Evolutionary conservation across 345 rosid species (phyloP).

Genomic region (Eutrema yunnanense): DNA sequence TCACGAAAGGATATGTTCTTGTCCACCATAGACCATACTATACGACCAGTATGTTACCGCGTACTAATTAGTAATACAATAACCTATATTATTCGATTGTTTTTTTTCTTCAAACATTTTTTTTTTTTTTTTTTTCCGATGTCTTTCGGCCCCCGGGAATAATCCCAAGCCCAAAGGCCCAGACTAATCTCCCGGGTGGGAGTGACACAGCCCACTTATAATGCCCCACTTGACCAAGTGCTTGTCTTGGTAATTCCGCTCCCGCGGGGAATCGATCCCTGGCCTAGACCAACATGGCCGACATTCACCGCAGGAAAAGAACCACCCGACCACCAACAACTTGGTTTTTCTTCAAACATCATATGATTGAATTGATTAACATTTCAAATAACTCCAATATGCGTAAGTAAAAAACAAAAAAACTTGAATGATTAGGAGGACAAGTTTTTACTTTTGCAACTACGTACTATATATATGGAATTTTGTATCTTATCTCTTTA

Average conservation of each 20-base stretch:
- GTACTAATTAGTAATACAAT: not conserved
- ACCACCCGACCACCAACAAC: too few species aligned
- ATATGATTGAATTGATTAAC: not conserved
- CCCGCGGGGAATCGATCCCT: too few species aligned
- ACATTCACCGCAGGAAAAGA: too few species aligned
- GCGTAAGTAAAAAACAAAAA: not conserved
- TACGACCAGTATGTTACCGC: constrained; percentile 9
- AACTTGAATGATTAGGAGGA: not conserved
- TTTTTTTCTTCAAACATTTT: not conserved
- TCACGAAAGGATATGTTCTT: constrained; percentile 6
- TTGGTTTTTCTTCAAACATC: not conserved
- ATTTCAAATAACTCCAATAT: not conserved
- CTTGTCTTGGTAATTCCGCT: too few species aligned
- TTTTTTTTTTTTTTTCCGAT: too few species aligned
- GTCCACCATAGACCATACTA: constrained; percentile 1
- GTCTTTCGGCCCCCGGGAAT: too few species aligned
- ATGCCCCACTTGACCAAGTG: too few species aligned
- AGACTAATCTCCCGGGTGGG: too few species aligned
- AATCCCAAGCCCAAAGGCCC: too few species aligned
- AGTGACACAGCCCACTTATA: too few species aligned
- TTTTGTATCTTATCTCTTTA: not conserved
- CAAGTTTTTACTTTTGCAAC: not conserved
- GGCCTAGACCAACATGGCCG: too few species aligned
- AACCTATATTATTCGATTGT: not conserved
- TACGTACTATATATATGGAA: not conserved